A percentile compares a stretch with the other conserved stretches of the same genome.
Evolutionary conservation across 176 grass and related monocot genomes (phyloP).

Genomic region (Musa troglodytarum): DNA sequence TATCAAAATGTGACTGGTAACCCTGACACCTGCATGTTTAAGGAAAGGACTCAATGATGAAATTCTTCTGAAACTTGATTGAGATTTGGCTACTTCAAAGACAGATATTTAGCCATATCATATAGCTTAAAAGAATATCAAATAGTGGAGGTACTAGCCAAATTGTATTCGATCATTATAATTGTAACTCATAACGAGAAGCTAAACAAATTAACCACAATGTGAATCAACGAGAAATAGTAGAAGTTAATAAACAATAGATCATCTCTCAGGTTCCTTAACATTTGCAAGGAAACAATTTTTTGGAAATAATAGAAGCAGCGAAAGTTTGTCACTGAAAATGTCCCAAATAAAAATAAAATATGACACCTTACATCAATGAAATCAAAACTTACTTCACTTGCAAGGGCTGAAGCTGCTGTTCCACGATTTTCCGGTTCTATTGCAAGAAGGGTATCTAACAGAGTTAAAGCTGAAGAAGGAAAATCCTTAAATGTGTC

Average conservation of each 20-base stretch:
- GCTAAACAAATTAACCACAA: not conserved
- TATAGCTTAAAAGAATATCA: no score
- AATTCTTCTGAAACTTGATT: no score
- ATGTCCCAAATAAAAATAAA: not conserved
- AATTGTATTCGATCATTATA: not conserved
- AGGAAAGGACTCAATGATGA: no score
- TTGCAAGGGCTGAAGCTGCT: slow-evolving; percentile 62
- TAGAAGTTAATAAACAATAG: no score
- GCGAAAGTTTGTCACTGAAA: not conserved
- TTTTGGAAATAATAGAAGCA: not conserved
- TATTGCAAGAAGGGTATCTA: slow-evolving; percentile 71
- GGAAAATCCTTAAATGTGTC: slow-evolving; percentile 78
- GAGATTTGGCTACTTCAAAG: no score
- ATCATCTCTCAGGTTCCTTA: not conserved
- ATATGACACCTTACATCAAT: not conserved
- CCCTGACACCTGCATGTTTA: no score
- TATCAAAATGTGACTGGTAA: not conserved
- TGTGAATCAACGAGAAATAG: no score
- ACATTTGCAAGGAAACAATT: not conserved
- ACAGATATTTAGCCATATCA: no score
- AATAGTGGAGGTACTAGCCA: not conserved
- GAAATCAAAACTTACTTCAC: slow-evolving; percentile 46
- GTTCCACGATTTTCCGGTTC: slow-evolving; percentile 69
- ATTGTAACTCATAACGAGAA: not conserved
- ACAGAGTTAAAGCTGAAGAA: slow-evolving; percentile 48